Percentiles rank a stretch among this genome's conserved stretches.
These are phyloP conservation scores for Boletus tomentosulus DNA, from an alignment of 768 basidiomycete species.

Conservation along the genomic window DNA sequence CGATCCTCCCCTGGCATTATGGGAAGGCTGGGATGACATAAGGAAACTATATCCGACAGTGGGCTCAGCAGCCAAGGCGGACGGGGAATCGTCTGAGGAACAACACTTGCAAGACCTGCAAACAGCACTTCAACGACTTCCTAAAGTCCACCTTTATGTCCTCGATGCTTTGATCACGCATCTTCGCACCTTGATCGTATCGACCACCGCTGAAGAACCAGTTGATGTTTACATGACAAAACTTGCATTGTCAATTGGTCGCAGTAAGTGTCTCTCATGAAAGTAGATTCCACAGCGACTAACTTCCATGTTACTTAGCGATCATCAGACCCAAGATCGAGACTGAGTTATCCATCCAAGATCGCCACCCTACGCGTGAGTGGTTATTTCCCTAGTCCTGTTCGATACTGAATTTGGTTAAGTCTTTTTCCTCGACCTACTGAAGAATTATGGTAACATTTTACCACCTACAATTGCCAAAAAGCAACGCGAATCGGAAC, in stretches of 20 bases:
- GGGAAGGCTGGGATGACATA: conserved; percentile 91
- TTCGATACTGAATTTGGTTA: not conserved
- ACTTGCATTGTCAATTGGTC: conserved; percentile 79
- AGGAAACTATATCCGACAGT: conserved; percentile 81
- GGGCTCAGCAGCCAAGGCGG: conserved; percentile 51
- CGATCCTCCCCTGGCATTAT: conserved; percentile 78
- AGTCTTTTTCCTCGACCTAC: conserved; percentile 84
- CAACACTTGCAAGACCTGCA: conserved; percentile 62
- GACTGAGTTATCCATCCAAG: conserved; percentile 83
- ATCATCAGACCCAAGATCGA: conserved; percentile 81
- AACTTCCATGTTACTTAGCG: conserved; percentile 38
- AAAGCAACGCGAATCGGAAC: conserved; percentile 85
- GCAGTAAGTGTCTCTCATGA: conserved; percentile 52
- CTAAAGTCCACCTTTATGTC: conserved; percentile 75
- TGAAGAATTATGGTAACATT: conserved; percentile 69
- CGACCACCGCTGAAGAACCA: conserved; percentile 65
- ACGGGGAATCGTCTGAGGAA: conserved; percentile 50
- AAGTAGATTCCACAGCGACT: not conserved
- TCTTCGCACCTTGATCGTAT: conserved; percentile 63
- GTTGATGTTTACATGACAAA: conserved; percentile 84
- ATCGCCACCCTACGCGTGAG: conserved; percentile 78
- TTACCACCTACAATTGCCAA: conserved; percentile 78
- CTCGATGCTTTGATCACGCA: conserved; percentile 77
- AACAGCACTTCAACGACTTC: conserved; percentile 61
- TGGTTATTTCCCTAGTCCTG: not conserved